Percentiles rank a stretch among this genome's conserved stretches.
Conservation (phyloP, 192 early-diverging fungal genomes). For the Coemansia sp. region DNA sequence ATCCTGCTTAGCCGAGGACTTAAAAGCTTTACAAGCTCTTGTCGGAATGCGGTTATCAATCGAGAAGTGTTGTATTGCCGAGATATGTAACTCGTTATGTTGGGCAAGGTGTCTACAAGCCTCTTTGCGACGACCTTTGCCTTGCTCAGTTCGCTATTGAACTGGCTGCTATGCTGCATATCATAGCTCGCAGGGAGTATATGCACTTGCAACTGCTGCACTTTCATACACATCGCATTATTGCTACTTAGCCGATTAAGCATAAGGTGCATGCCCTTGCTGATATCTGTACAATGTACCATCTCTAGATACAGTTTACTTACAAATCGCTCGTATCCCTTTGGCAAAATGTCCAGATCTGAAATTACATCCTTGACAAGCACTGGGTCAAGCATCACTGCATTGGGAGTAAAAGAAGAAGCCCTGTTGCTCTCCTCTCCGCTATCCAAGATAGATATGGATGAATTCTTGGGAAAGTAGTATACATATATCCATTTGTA, state of each 20-base stretch:
- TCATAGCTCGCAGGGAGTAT: background rate
- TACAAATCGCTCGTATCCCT: slow-evolving; percentile 1
- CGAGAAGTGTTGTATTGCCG: background rate
- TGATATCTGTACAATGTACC: background rate
- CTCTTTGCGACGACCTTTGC: background rate
- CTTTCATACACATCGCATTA: background rate
- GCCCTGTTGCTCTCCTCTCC: background rate
- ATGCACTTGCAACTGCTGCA: background rate
- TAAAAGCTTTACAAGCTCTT: background rate
- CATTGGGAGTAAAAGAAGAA: background rate
- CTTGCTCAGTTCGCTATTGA: background rate
- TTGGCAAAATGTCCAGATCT: slow-evolving; percentile 1
- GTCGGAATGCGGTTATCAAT: background rate
- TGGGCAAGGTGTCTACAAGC: background rate
- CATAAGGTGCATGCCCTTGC: slow-evolving; percentile 1
- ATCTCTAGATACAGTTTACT: background rate
- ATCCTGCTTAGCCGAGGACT: background rate
- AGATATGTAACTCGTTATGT: background rate
- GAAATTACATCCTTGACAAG: background rate
- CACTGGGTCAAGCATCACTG: background rate
- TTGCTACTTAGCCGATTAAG: background rate
- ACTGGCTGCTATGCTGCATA: background rate
- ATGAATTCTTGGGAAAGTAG: background rate
- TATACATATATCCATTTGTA: slow-evolving; percentile 4
- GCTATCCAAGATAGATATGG: background rate